Evolutionary conservation across 2,329 filamentous ascomycete species (phyloP), one percentile per base, ranked within the genome.

Genomic region (Trichoderma oligosporum): DNA sequence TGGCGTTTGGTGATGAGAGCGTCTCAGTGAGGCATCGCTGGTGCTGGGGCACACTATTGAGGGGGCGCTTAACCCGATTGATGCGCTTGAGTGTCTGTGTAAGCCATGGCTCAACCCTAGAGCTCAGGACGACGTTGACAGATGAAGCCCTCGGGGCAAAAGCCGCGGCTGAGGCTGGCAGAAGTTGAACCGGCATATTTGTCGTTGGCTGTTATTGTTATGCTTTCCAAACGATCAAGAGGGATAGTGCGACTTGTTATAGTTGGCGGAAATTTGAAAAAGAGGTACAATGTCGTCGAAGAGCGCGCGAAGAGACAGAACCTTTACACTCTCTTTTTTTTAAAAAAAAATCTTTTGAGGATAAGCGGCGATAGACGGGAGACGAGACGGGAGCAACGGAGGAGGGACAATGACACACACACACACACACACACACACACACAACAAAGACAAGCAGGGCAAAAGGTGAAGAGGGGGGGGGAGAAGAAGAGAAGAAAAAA

Each of bases 31-130:
- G 83, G 76, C 93, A 97, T 80, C 90, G 85, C 66, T 92, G 91
- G 77, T 97, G 94, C 74, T 99, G 94, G 58, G 90, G 87, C 47
- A 97, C 89, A 73, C 89, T 97, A 82, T 99, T 99, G 74, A 97
- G 83, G 61, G 94, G 93, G 67, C 94, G 89, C 83, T 97, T 99
- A 68, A 97, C 86, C 65, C 89, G 85, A 81, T 96, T 97, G 78
- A 97, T 91, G 73, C 94, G 87, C 82, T 97, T 97, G 68, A 99
- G 81, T 9, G 92, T 96, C 71, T 92, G 89, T 33, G 94, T 99
- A 74, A 97, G 82, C 94, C 94, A 99, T 60, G 91, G 89, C 77
- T 97, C 92, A 68, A 95, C 85, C 78, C 94, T 96, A 71, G 87
- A 88, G 69, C 87, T 89, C 68, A 99, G 81, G 60, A 99, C 94